Conservation (phyloP, 306 rosid species). For the Quercus aquifolioides region DNA sequence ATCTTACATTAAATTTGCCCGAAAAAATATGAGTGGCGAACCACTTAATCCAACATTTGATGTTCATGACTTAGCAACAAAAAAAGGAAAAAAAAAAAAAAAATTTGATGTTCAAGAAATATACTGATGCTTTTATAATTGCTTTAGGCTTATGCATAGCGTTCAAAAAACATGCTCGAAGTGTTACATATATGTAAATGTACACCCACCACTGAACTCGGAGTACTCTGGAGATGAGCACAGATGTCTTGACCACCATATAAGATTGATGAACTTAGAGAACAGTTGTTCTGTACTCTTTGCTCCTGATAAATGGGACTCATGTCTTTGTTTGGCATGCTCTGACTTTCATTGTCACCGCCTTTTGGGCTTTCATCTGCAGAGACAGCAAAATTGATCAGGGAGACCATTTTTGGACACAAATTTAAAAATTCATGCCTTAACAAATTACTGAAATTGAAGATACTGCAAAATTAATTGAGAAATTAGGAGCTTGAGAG, state of each 20-base stretch:
- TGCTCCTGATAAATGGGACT: conserved; percentile 65
- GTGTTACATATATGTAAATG: background rate
- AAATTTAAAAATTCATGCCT: background rate
- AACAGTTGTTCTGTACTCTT: conserved; percentile 68
- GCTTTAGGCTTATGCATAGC: background rate
- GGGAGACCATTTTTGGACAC: background rate
- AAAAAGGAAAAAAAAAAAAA: no score
- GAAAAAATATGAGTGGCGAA: background rate
- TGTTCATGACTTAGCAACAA: background rate
- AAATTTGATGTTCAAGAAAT: conserved; percentile 2
- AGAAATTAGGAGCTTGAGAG: background rate
- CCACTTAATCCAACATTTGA: background rate
- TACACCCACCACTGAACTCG: conserved; percentile 45
- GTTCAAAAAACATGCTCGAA: background rate
- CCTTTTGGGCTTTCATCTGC: conserved; percentile 42
- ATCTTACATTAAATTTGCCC: background rate
- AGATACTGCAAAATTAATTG: background rate
- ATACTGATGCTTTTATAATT: background rate
- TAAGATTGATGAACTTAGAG: conserved; percentile 84
- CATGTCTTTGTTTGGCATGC: conserved; percentile 34
- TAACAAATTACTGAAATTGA: background rate
- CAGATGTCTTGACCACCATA: conserved; percentile 91
- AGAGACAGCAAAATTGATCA: background rate
- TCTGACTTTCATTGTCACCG: conserved; percentile 42
- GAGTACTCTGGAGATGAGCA: conserved; percentile 47